Percentiles rank a stretch among this genome's conserved stretches.
These are phyloP conservation scores for Solanum peruvianum DNA, from an alignment of 257 asterid species.

Conservation along the genomic window DNA sequence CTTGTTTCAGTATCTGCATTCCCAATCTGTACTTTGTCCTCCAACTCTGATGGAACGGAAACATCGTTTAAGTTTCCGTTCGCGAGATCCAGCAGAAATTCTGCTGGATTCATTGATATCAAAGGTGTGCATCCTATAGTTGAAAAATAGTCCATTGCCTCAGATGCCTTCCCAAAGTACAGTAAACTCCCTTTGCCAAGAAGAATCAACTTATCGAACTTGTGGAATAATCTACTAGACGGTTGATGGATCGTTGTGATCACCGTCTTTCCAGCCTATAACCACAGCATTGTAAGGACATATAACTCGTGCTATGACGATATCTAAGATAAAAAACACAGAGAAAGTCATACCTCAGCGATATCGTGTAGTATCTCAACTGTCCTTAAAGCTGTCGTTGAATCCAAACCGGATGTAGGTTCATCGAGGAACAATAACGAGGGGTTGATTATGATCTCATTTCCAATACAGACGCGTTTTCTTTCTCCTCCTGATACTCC, in stretches of 20 bases:
- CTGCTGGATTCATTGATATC: constrained; percentile 88
- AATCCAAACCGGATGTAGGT: constrained; percentile 95
- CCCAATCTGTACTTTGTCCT: constrained; percentile 57
- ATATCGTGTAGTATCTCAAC: constrained; percentile 68
- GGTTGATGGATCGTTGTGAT: constrained; percentile 97
- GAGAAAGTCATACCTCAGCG: constrained; percentile 44
- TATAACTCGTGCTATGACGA: not conserved
- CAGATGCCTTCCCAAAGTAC: constrained; percentile 79
- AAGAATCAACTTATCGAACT: constrained; percentile 82
- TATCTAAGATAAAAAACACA: not conserved
- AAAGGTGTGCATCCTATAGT: constrained; percentile 75
- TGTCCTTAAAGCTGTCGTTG: constrained; percentile 93
- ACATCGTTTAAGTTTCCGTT: constrained; percentile 75
- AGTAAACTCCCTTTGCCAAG: constrained; percentile 77
- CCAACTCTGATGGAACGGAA: constrained; percentile 69
- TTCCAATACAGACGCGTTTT: constrained; percentile 88
- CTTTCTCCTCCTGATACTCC: constrained; percentile 99
- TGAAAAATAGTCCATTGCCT: constrained; percentile 60
- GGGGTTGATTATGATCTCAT: constrained; percentile 85
- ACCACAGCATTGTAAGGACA: not conserved
- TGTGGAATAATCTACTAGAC: constrained; percentile 81
- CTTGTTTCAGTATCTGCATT: constrained; percentile 31
- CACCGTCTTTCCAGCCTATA: constrained; percentile 85
- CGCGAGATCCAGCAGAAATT: constrained; percentile 88
- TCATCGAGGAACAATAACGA: constrained; percentile 86